Conservation (phyloP, 331 rosid genomes). For the Rosa hybrid region DNA sequence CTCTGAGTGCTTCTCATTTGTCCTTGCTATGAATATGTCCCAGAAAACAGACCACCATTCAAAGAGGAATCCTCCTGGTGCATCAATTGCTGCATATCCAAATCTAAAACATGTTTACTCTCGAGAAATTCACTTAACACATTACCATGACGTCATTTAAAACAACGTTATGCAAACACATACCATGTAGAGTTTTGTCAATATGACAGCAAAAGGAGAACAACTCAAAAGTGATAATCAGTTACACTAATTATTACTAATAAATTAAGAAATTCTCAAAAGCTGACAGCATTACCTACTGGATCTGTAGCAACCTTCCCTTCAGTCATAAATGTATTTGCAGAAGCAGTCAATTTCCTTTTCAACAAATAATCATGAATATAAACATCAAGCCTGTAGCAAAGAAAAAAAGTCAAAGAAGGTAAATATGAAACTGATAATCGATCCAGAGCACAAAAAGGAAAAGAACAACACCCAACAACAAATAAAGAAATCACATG, state of each 20-base stretch:
- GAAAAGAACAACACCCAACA: neutral
- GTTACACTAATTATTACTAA: neutral
- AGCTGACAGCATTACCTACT: constrained; percentile 64
- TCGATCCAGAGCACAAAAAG: neutral
- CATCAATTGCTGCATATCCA: constrained; percentile 87
- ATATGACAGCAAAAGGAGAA: neutral
- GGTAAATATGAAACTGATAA: neutral
- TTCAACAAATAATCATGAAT: constrained; percentile 89
- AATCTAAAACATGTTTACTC: constrained; percentile 21
- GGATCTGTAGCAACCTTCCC: constrained; percentile 96
- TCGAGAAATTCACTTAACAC: neutral
- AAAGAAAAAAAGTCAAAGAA: constrained; percentile 7
- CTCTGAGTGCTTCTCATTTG: constrained; percentile 89
- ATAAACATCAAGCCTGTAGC: constrained; percentile 89
- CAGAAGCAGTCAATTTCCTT: constrained; percentile 81
- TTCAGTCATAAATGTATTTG: constrained; percentile 89
- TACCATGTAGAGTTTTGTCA: neutral
- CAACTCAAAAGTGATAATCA: neutral
- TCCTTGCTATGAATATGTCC: constrained; percentile 90
- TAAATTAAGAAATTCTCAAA: neutral
- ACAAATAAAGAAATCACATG: constrained; percentile 13
- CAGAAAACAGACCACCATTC: constrained; percentile 99
- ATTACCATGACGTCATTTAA: neutral
- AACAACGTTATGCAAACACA: neutral
- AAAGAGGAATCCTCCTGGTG: constrained; percentile 90